Evolutionary conservation across 371 early-diverging fungal species (phyloP), one percentile per base, ranked within the genome.

Genomic region (Synchytrium microbalum): DNA sequence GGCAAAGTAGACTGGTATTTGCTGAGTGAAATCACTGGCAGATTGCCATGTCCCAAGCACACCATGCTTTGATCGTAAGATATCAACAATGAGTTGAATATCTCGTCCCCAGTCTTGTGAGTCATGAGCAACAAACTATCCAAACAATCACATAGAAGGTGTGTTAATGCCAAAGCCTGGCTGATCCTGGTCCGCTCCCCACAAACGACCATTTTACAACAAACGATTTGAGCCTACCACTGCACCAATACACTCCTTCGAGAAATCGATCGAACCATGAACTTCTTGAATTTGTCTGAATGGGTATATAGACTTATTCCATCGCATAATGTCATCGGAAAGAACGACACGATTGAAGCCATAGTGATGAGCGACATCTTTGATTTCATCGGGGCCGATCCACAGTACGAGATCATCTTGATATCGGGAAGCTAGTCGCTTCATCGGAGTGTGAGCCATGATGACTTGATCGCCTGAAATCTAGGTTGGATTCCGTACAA

Each of bases 51-150:
- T 83, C 23, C 84, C 89, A 19, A 88, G 53, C 13, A 76, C 67
- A 2, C 90, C 92, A 52, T 78, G 73, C 59, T 79, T 69, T 3
- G 90, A 80, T 24, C 84, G 79, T 58, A 93, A 70, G 0, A 89
- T 78, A 63, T 93, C 93, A 57, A 86, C 71, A 61, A 83, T 82
- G 24, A 92, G 80, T 70, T 93, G 93, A 55, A 91, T 67, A 67
- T 92, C 94, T 57, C 89, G 81, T 32, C 91, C 93, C 76, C 89
- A 93, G 65, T 93, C 89, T 32, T 82, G 78, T 19, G 90, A 86
- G 70, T 93, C 94, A 67, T 93, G 87, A 56, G 29, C 24, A 8
- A 56, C 29, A 26, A 56, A 29, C 8, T n/a, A n/a, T n/a, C n/a
- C n/a, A n/a, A n/a, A n/a, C n/a, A n/a, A n/a, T n/a, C n/a, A n/a